Evolutionary conservation across 441 rosid genomes (phyloP).

Genomic region (Gossypium lobatum): DNA sequence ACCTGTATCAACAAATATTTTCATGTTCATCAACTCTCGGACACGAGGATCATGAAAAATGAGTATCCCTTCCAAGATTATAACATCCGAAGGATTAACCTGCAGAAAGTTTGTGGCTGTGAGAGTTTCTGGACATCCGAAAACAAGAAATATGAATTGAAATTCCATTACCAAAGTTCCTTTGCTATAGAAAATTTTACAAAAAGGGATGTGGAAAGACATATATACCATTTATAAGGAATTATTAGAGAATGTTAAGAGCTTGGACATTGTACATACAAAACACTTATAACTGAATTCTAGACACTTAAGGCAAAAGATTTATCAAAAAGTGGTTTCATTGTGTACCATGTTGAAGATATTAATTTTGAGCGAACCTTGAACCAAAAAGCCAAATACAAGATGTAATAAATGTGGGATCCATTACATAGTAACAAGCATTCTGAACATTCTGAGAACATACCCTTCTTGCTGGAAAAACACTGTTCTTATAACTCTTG

Average conservation of each 20-base stretch:
- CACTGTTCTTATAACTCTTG: conserved; percentile 77
- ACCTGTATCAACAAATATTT: conserved; percentile 99
- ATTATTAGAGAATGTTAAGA: neutral
- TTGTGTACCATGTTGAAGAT: neutral
- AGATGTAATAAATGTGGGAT: neutral
- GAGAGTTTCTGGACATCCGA: neutral
- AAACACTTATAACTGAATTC: neutral
- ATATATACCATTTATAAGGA: neutral
- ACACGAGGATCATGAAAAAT: conserved; percentile 87
- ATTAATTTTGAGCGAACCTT: neutral
- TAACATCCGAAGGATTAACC: conserved; percentile 97
- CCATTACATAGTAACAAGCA: neutral
- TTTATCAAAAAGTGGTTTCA: neutral
- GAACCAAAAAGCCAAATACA: neutral
- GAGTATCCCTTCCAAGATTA: conserved; percentile 94
- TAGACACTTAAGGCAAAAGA: neutral
- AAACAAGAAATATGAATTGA: neutral
- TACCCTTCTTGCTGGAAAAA: conserved; percentile 86
- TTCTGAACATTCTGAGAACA: neutral
- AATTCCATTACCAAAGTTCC: neutral
- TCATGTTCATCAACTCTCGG: conserved; percentile 94
- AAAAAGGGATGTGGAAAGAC: neutral
- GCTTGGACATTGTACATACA: conserved; percentile 27
- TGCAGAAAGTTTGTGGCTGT: conserved; percentile 29
- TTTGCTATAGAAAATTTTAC: neutral